Conservation (phyloP, 306 rosid species). For the Prunus mira region DNA sequence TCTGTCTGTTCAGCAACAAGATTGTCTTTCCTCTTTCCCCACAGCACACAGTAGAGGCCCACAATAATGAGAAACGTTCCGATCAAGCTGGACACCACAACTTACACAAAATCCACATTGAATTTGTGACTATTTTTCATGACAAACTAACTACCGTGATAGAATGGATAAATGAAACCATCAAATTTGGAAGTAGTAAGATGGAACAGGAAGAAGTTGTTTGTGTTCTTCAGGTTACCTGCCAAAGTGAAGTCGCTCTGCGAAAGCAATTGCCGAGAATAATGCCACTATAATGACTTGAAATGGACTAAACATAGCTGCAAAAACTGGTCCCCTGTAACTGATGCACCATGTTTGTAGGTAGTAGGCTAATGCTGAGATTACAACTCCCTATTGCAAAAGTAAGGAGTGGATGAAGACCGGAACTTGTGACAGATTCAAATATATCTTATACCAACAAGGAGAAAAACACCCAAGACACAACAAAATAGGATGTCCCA, state of each 20-base stretch:
- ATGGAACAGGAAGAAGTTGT: neutral
- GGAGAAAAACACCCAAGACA: neutral
- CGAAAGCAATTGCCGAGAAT: conserved; percentile 30
- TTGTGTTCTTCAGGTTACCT: conserved; percentile 19
- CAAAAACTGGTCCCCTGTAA: conserved; percentile 35
- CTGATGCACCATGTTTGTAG: conserved; percentile 40
- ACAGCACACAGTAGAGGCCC: conserved; percentile 34
- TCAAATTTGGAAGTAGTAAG: neutral
- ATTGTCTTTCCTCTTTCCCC: conserved; percentile 30
- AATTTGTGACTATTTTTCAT: neutral
- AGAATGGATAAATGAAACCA: neutral
- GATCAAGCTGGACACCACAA: conserved; percentile 16
- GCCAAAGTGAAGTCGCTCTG: conserved; percentile 31
- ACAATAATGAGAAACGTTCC: conserved; percentile 25
- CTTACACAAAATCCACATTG: neutral
- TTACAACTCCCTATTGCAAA: conserved; percentile 25
- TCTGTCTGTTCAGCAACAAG: neutral
- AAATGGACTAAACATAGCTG: conserved; percentile 40
- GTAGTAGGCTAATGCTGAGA: conserved; percentile 25
- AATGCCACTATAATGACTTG: conserved; percentile 20
- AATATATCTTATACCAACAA: neutral
- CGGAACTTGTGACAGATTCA: neutral
- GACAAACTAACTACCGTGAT: neutral
- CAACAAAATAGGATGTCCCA: no score
- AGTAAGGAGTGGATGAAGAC: neutral